Evolutionary conservation across 306 rosid species (phyloP).

Genomic region (Cucumis melo): DNA sequence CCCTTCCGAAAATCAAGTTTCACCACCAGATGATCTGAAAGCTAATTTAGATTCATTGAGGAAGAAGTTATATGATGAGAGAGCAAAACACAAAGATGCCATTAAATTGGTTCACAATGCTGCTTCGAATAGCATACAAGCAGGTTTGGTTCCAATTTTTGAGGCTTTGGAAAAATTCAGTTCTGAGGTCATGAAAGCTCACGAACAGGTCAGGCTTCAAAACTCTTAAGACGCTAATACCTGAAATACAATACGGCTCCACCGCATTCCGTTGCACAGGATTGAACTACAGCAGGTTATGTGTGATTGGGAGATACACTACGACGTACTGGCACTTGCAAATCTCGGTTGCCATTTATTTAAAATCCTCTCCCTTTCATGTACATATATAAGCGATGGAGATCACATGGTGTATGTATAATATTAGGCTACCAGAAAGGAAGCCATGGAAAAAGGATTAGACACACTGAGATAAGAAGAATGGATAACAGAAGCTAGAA

Average conservation of each 20-base stretch:
- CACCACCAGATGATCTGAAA: constrained; percentile 73
- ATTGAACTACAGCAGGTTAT: background rate
- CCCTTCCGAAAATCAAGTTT: constrained; percentile 59
- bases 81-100: constrained; percentile 66
- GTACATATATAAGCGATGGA: background rate
- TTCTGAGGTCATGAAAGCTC: constrained; percentile 69
- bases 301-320: background rate
- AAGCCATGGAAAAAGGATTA: background rate
- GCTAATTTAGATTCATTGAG: constrained; percentile 82
- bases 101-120: constrained; percentile 50
- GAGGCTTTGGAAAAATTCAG: constrained; percentile 71
- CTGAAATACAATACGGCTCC: background rate
- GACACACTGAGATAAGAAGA: background rate
- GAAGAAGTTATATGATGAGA: constrained; percentile 63
- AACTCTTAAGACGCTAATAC: background rate
- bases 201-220: constrained; percentile 53
- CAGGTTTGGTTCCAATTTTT: constrained; percentile 83
- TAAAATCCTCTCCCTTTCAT: background rate
- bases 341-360: background rate
- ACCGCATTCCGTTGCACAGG: background rate
- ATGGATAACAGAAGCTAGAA: background rate
- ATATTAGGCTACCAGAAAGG: background rate
- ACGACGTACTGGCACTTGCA: background rate
- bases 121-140: constrained; percentile 66
- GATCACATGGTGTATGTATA: background rate